Base-by-base conservation (phyloP, 768 basidiomycete species). In the Rhodosporidiobolus odoratus region DNA sequence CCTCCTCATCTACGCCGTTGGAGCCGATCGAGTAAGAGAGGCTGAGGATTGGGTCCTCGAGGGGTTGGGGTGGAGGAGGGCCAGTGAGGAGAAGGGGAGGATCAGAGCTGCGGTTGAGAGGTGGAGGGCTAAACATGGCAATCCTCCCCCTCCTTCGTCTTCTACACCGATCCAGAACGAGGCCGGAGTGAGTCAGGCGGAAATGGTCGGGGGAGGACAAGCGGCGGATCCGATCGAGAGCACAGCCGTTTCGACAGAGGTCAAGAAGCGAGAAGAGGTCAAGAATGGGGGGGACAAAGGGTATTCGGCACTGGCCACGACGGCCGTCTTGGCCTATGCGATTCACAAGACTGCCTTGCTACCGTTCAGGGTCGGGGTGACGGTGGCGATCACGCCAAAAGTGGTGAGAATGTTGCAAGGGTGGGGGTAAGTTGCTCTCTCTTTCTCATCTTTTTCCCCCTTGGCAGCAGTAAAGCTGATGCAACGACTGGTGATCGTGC, bases 291-390 rank as follows among this genome's bases (percentile, higher is more conserved):
- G 67, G 27, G 48, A 57, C 27, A 79, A 79, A 3, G 85, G 87
- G 2, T 84, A 86, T 13, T 89, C 90, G 78, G 87, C 90, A 23
- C 81, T 96, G 25, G 94, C 91, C 80, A 92, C 95, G 35, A 94
- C 96, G 87, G 80, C 96, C 35, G 86, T 91, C 0, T 82, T 98
- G 75, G 95, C 96, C 6, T 99, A 94, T 80, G 89, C 90, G 27
- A 86, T 99, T 62, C 96, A 99, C 85, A 99, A 99, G 82, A 95
- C 91, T 0, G 77, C 92, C 2, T 90, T 97, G 78, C 78, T 98
- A 30, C 96, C 96, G 15, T 80, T 99, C 32, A 83, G 96, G 48
- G 85, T 96, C 1, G 96, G 92, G 0, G 80, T 94, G 71, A 97
- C 95, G 0, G 92, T 76, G 30, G 74, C 74, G 13, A 60, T 69